Conservation (phyloP, 176 grass and related monocot species). For the Triticum monococcum region DNA sequence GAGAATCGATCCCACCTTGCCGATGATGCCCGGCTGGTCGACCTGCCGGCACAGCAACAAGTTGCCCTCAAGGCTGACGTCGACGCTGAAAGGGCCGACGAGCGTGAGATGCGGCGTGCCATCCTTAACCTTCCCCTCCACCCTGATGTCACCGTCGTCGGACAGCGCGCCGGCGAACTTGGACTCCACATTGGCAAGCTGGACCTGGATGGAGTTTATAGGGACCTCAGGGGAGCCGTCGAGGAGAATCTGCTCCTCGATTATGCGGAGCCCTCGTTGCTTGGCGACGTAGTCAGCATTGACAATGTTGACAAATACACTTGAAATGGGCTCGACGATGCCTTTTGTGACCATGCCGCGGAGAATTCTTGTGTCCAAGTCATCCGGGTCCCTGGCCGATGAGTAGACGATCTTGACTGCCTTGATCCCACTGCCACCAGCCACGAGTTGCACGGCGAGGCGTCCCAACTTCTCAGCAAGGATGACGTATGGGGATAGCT, state of each 20-base stretch:
- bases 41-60: slow-evolving; percentile 76
- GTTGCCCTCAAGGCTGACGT: slow-evolving; percentile 84
- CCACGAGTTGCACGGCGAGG: slow-evolving; percentile 79
- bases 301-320: slow-evolving; percentile 71
- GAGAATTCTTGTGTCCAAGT: slow-evolving; percentile 73
- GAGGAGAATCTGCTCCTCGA: slow-evolving; percentile 58
- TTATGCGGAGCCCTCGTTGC: slow-evolving; percentile 61
- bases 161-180: slow-evolving; percentile 76
- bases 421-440: slow-evolving; percentile 70
- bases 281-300: slow-evolving; percentile 80
- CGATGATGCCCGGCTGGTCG: slow-evolving; percentile 85
- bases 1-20: slow-evolving; percentile 60
- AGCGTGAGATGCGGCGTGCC: slow-evolving; percentile 66
- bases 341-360: slow-evolving; percentile 76
- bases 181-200: slow-evolving; percentile 75
- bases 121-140: slow-evolving; percentile 75
- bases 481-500: slow-evolving; percentile 64
- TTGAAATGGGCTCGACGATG: slow-evolving; percentile 77
- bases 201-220: slow-evolving; percentile 69
- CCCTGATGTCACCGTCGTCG: slow-evolving; percentile 58
- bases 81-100: slow-evolving; percentile 62
- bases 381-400: slow-evolving; percentile 64
- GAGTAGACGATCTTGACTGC: slow-evolving; percentile 72
- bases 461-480: slow-evolving; percentile 88
- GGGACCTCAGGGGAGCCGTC: slow-evolving; percentile 63